Evolutionary conservation across 73 alveolate species (phyloP).

Genomic region (Paramecium caudatum): DNA sequence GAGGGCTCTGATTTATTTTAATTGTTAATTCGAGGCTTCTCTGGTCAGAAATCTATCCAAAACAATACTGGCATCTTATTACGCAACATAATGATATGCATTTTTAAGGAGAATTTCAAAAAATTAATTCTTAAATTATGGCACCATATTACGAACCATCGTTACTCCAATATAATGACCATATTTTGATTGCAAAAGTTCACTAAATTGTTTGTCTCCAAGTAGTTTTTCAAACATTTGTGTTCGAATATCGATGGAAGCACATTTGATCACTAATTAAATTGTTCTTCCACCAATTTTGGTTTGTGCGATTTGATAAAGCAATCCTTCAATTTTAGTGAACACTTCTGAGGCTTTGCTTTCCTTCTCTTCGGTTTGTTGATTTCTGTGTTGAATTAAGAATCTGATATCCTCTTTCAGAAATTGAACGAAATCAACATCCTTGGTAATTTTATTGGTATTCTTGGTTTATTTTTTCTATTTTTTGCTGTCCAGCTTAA

Average conservation of each 20-base stretch:
- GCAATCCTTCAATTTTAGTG: slow-evolving; percentile 17
- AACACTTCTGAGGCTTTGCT: neutral
- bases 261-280: slow-evolving; percentile 64
- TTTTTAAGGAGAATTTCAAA: slow-evolving; percentile 15
- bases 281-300: slow-evolving; percentile 62
- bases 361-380: slow-evolving; percentile 33
- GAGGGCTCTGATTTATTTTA: neutral
- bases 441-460: neutral
- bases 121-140: slow-evolving; percentile 47
- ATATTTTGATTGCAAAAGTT: slow-evolving; percentile 51
- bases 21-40: slow-evolving; percentile 17
- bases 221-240: slow-evolving; percentile 38
- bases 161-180: slow-evolving; percentile 70
- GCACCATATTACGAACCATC: slow-evolving; percentile 58
- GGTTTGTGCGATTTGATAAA: slow-evolving; percentile 30
- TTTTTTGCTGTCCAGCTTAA: neutral
- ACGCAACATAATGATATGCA: slow-evolving; percentile 3
- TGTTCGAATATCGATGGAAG: neutral
- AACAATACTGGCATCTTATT: slow-evolving; percentile 60
- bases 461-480: neutral
- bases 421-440: slow-evolving; percentile 12
- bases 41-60: slow-evolving; percentile 61
- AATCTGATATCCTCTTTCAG: slow-evolving; percentile 30
- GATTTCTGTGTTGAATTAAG: slow-evolving; percentile 27
- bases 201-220: slow-evolving; percentile 31